These are phyloP conservation scores for Leptodermis oblonga DNA, from an alignment of 257 asterid species.

Conservation along the genomic window DNA sequence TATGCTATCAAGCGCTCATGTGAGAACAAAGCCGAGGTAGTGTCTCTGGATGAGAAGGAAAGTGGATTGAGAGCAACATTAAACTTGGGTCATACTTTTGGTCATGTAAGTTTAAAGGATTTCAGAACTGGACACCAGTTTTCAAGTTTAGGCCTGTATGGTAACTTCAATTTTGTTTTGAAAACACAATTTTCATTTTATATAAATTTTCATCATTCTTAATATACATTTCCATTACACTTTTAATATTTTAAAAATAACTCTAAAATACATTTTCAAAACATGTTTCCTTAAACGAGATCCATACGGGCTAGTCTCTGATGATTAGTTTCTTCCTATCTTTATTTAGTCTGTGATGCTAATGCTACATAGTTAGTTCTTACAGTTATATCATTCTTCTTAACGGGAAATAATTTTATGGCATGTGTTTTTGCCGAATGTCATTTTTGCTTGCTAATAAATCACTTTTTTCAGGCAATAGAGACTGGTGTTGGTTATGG, in stretches of 20 bases:
- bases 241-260: too few species aligned
- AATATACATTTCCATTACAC: too few species aligned
- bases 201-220: too few species aligned
- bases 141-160: too few species aligned
- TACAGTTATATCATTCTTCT: not conserved
- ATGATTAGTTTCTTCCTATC: not conserved
- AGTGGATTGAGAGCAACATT: constrained; percentile 91
- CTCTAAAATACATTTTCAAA: too few species aligned
- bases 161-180: too few species aligned
- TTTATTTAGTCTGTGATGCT: too few species aligned
- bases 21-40: constrained; percentile 97
- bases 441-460: constrained; percentile 6
- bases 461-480: constrained; percentile 59
- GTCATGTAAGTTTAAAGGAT: constrained; percentile 58
- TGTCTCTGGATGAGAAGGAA: constrained; percentile 94
- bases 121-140: not conserved
- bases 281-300: too few species aligned
- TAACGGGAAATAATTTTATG: not conserved
- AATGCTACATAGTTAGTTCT: not conserved
- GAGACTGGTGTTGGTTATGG: constrained; percentile 94
- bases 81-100: constrained; percentile 98
- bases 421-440: not conserved
- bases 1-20: constrained; percentile 98
- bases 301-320: too few species aligned
- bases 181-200: too few species aligned